Conservation (phyloP, 768 basidiomycete species). For the Leccinum incarnatum region DNA sequence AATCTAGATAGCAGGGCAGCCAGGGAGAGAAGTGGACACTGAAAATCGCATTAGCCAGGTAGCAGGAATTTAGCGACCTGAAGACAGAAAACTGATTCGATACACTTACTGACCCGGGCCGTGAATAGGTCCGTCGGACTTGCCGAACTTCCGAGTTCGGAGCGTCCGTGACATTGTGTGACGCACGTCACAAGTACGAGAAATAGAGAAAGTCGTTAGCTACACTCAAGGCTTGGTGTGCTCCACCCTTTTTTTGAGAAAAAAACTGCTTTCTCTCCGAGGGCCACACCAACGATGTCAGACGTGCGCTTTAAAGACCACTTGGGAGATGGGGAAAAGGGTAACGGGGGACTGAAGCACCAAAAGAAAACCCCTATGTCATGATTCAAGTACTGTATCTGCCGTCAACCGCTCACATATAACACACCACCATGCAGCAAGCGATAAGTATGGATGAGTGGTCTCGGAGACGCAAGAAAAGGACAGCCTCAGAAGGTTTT, state of each 20-base stretch:
- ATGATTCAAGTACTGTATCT: no score
- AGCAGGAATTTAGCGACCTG: no score
- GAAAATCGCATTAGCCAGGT: no score
- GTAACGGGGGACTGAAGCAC: constrained; percentile 29
- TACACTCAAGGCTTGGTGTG: not conserved
- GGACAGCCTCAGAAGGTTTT: constrained; percentile 78
- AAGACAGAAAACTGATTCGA: no score
- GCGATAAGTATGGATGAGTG: constrained; percentile 86
- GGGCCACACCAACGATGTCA: constrained; percentile 40
- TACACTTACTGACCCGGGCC: no score
- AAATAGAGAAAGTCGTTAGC: not conserved
- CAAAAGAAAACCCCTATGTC: not conserved
- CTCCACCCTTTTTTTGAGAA: not conserved
- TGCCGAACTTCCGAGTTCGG: no score
- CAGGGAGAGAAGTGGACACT: no score
- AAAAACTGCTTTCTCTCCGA: not conserved
- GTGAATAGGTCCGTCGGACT: no score
- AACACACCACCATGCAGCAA: constrained; percentile 34
- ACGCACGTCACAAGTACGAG: not conserved
- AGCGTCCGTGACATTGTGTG: not conserved
- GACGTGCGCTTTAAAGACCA: constrained; percentile 88
- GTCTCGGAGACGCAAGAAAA: constrained; percentile 65
- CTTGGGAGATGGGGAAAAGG: constrained; percentile 50
- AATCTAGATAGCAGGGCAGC: no score
- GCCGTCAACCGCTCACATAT: not conserved